Evolutionary conservation across 768 basidiomycete species (phyloP), one percentile per base, ranked within the genome.

Genomic region (Candolleomyces efflorescens): DNA sequence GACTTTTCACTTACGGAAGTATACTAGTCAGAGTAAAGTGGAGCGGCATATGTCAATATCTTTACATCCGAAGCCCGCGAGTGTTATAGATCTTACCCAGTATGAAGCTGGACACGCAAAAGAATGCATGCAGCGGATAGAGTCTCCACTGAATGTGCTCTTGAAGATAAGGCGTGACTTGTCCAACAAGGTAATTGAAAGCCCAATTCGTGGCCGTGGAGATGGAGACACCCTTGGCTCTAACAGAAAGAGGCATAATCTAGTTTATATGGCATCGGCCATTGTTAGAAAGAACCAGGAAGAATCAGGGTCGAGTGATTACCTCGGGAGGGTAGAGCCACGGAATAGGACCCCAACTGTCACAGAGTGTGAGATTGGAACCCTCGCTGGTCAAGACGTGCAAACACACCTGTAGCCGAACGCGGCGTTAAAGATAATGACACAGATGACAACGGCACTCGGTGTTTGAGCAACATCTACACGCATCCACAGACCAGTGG

Each of bases 121-220:
- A 94, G 74, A 93, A 93, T 22, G 88, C 92, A 64, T 96, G 94
- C 93, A 98, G 95, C 0, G 92, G 92, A 73, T 98, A 97, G 55
- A 98, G 69, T 48, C 90, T 81, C 94, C 95, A 98, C 43, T 81
- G 81, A 63, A 98, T 96, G 20, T 82, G 71, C 59, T 94, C 92
- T 71, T 96, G 93, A 39, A 97, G 75, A 54, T 85, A 81, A 1
- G 94, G 95, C 0, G 94, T 98, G 26, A 84, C 78, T 69, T 90
- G 89, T 32, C 94, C 94, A 41, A 98, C 91, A 58, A 94, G 71
- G 71, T 88, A 96, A 71, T 94, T 94, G 78, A 92, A 92, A n/a
- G 80, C 79, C 85, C 83, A 89, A 64, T 90, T 90, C 7, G 92
- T 95, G 13, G 93, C 93, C 4, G 95, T 97, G 0, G 93, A 96